phyloP scores from a whole-genome alignment of 2,329 filamentous ascomycete species.

The Drechslerella coelobrocha region DNA sequence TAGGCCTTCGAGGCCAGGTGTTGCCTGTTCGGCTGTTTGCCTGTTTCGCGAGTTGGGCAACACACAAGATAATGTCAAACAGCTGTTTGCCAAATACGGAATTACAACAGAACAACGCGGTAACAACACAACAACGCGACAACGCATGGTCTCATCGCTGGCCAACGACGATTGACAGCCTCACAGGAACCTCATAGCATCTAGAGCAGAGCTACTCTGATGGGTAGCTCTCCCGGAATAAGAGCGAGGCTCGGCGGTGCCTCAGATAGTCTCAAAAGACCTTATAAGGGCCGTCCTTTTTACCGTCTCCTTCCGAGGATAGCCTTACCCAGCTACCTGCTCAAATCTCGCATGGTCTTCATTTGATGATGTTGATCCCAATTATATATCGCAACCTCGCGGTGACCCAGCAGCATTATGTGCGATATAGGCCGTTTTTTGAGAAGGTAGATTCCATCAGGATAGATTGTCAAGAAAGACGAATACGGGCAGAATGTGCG shows the following conservation, averaged over 20 bases:
- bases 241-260: not conserved
- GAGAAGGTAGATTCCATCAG: conserved; percentile 36
- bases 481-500: too few relatives aligned
- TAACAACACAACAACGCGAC: too few relatives aligned
- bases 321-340: conserved; percentile 4
- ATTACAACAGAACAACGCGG: too few relatives aligned
- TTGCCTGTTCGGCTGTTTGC: too few relatives aligned
- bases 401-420: conserved; percentile 20
- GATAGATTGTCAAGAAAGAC: conserved; percentile 44
- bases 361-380: conserved; percentile 42
- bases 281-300: conserved; percentile 31
- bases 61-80: too few relatives aligned
- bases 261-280: conserved; percentile 26
- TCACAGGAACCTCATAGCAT: too few relatives aligned
- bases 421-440: conserved; percentile 8
- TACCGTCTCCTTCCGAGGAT: conserved; percentile 12
- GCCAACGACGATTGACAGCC: too few relatives aligned
- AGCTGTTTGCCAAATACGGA: too few relatives aligned
- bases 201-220: too few relatives aligned
- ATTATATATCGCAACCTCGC: conserved; percentile 12
- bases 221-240: not conserved
- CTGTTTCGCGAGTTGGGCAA: too few relatives aligned
- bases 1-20: too few relatives aligned
- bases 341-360: conserved; percentile 20
- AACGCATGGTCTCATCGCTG: too few relatives aligned